Percentiles rank a stretch among this genome's conserved stretches.
phyloP scores from a whole-genome alignment of 2,329 filamentous ascomycete species.

The Pseudocercospora cruenta region DNA sequence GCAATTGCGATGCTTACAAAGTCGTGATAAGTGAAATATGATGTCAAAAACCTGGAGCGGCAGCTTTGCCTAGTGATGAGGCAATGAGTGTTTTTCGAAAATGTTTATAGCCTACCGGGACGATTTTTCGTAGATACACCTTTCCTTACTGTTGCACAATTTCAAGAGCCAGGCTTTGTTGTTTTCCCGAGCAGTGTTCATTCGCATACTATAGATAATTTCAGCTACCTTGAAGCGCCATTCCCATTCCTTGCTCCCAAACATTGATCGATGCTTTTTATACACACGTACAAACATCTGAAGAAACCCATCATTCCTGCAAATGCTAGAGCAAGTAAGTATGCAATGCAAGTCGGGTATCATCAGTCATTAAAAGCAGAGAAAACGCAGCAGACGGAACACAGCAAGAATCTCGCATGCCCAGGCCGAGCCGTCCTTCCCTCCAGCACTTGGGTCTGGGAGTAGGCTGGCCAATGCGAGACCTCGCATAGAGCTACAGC shows the following conservation, averaged over 20 bases:
- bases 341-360: slow-evolving; percentile 34
- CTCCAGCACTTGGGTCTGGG: slow-evolving; percentile 42
- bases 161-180: no score
- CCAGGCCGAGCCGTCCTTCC: slow-evolving; percentile 37
- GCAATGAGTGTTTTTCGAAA: no score
- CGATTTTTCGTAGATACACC: no score
- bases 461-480: slow-evolving; percentile 32
- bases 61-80: no score
- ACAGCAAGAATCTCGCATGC: slow-evolving; percentile 11
- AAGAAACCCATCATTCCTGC: slow-evolving; percentile 33
- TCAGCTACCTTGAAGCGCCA: not conserved
- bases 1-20: no score
- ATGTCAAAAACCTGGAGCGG: no score
- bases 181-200: not conserved
- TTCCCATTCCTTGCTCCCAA: not conserved
- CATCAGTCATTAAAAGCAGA: slow-evolving; percentile 14
- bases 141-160: no score
- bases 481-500: not conserved
- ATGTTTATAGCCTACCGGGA: no score
- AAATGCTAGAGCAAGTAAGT: slow-evolving; percentile 15
- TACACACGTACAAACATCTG: not conserved
- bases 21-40: no score
- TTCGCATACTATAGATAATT: not conserved
- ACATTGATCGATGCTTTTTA: not conserved
- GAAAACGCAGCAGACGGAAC: slow-evolving; percentile 15